Evolutionary conservation across 2,329 filamentous ascomycete species (phyloP).

Genomic region (Fusarium sp.): DNA sequence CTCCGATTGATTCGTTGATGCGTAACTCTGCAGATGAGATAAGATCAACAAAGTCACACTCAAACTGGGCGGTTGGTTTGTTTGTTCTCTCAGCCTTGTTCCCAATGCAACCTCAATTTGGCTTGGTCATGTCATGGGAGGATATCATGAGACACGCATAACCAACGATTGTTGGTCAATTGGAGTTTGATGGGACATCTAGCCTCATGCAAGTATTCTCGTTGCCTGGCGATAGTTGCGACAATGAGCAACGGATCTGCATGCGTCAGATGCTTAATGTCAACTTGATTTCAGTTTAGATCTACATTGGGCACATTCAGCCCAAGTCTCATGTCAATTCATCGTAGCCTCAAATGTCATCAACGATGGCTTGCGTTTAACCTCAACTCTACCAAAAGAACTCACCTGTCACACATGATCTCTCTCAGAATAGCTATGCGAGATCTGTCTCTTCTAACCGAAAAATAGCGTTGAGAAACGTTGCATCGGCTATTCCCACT

Average conservation of each 20-base stretch:
- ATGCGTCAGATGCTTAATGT: constrained; percentile 19
- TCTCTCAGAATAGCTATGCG: constrained; percentile 19
- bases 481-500: constrained; percentile 26
- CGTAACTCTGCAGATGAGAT: constrained; percentile 19
- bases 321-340: neutral
- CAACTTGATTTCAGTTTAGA: neutral
- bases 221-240: constrained; percentile 14
- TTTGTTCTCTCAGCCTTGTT: constrained; percentile 28
- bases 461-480: constrained; percentile 22
- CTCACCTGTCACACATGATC: neutral
- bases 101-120: constrained; percentile 19
- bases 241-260: neutral
- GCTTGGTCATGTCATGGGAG: constrained; percentile 26
- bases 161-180: constrained; percentile 26
- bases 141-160: constrained; percentile 20
- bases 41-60: constrained; percentile 32
- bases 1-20: constrained; percentile 28
- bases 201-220: constrained; percentile 6
- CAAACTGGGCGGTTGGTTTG: constrained; percentile 20
- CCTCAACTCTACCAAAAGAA: neutral
- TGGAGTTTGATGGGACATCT: neutral
- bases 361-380: constrained; percentile 1
- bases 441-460: constrained; percentile 2
- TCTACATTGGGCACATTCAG: constrained; percentile 8
- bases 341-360: neutral